Evolutionary conservation across 495 filamentous ascomycete genomes (phyloP).

Genomic region (Achaetomiella virescens): DNA sequence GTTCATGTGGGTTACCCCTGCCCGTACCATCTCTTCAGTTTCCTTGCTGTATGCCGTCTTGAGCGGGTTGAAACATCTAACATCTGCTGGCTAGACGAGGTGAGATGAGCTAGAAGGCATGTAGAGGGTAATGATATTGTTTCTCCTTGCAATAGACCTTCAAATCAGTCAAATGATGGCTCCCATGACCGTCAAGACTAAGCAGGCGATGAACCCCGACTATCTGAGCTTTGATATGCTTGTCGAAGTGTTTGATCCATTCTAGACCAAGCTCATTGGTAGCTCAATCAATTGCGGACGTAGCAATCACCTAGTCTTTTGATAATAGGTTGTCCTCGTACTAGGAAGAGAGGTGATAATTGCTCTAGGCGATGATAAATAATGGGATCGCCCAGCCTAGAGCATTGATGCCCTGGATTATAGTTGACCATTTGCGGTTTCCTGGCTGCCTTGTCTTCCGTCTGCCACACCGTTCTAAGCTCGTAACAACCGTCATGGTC

Average conservation of each 20-base stretch:
- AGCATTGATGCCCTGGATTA: slow-evolving; percentile 19
- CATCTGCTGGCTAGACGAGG: slow-evolving; percentile 16
- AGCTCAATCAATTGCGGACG: not conserved
- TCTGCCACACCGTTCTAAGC: slow-evolving; percentile 18
- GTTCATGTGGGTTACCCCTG: slow-evolving; percentile 2
- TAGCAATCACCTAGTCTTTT: not conserved
- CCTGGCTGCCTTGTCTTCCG: slow-evolving; percentile 28
- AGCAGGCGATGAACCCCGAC: slow-evolving; percentile 4
- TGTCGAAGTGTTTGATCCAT: slow-evolving; percentile 3
- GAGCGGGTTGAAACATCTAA: slow-evolving; percentile 3
- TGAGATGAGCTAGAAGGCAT: slow-evolving; percentile 18
- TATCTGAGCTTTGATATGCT: slow-evolving; percentile 1
- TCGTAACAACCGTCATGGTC: slow-evolving; percentile 28
- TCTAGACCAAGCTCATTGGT: slow-evolving; percentile 2
- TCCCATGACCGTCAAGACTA: not conserved
- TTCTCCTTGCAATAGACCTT: slow-evolving; percentile 3
- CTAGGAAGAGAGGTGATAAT: slow-evolving; percentile 5
- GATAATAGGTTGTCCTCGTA: slow-evolving; percentile 9
- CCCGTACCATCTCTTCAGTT: slow-evolving; percentile 10
- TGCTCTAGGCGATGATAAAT: slow-evolving; percentile 2
- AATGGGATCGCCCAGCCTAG: not conserved
- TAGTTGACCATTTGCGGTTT: slow-evolving; percentile 37
- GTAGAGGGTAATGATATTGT: slow-evolving; percentile 16
- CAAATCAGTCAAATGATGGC: slow-evolving; percentile 14
- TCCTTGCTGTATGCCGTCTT: slow-evolving; percentile 13